phyloP scores from a whole-genome alignment of 306 rosid species.

The Trichosanthes cucumerina region DNA sequence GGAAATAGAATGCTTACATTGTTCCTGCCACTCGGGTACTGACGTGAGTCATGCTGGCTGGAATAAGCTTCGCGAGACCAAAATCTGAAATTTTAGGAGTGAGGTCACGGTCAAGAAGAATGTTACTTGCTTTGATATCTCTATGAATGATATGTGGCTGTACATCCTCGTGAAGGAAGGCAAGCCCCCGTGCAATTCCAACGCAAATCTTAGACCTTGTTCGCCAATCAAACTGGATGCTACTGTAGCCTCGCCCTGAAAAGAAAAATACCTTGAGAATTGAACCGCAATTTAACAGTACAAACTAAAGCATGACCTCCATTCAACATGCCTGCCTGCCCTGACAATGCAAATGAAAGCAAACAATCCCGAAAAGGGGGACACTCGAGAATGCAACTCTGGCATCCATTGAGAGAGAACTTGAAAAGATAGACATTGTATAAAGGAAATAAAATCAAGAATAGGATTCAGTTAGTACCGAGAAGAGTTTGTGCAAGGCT shows the following conservation, averaged over 20 bases:
- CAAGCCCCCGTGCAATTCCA: constrained; percentile 76
- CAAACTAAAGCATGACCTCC: neutral
- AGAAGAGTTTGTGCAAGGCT: constrained; percentile 78
- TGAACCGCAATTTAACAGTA: constrained; percentile 4
- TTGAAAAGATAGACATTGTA: neutral
- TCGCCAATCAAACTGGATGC: constrained; percentile 52
- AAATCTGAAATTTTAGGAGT: constrained; percentile 86
- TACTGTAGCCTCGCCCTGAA: constrained; percentile 49
- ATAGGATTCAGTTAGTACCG: constrained; percentile 34
- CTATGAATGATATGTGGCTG: constrained; percentile 81
- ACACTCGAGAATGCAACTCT: neutral
- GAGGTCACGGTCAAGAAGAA: constrained; percentile 68
- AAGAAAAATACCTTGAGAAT: constrained; percentile 19
- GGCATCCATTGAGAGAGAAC: neutral
- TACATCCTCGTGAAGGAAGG: constrained; percentile 85
- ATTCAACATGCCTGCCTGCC: neutral
- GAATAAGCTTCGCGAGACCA: constrained; percentile 91
- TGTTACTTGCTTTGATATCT: constrained; percentile 96
- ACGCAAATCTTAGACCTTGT: constrained; percentile 45
- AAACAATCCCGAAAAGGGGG: neutral
- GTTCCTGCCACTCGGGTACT: constrained; percentile 99
- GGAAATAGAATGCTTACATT: constrained; percentile 39
- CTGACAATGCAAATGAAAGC: neutral
- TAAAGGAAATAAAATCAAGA: neutral
- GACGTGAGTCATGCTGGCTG: constrained; percentile 71